Evolutionary conservation across 2,329 filamentous ascomycete species (phyloP), one percentile per base, ranked within the genome.

Genomic region (Colletotrichum tanaceti): DNA sequence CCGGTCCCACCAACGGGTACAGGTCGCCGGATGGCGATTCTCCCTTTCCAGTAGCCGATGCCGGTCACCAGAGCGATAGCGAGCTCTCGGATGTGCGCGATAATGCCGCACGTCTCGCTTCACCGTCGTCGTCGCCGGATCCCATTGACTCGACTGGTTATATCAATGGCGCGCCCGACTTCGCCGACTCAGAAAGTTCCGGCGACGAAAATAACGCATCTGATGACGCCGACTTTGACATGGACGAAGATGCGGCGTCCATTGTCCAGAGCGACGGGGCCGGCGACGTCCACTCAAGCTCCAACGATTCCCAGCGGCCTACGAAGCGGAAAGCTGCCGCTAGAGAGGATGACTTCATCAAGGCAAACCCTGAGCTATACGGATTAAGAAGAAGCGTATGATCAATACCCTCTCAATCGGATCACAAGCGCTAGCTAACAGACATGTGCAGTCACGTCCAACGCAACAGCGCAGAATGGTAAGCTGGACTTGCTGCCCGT

Each of bases 331-430:
- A 93, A 81, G 80, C 85, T 72, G 79, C 85, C 76, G 77, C 87
- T 44, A 89, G 91, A 59, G 92, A 96, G 74, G 91, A 96, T 68
- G 90, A 94, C 54, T 94, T 90, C 76, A 97, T 98, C 74, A 87
- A 91, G 75, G 92, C 93, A 76, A 97, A 99, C 75, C 96, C 96
- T 52, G 94, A 97, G 81, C 85, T 99, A 10, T 99, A 98, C 83
- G 96, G 96, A 55, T 85, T 99, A 73, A 90, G 96, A 74, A 89
- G 96, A 82, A 99, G 96, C 83, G 94, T 96, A 90, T 71, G 91
- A 81, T 59, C 71, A 71, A 65, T 71, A 39, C 59, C 68, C 58
- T 61, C 59, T 49, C 58, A 49, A 22, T 64, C 62, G 35, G 14
- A 57, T 49, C 35, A 57, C 72, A 35, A 58, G 64, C 43, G n/a